Base-by-base conservation (phyloP, 768 basidiomycete genomes). In the Podaxis sp. region DNA sequence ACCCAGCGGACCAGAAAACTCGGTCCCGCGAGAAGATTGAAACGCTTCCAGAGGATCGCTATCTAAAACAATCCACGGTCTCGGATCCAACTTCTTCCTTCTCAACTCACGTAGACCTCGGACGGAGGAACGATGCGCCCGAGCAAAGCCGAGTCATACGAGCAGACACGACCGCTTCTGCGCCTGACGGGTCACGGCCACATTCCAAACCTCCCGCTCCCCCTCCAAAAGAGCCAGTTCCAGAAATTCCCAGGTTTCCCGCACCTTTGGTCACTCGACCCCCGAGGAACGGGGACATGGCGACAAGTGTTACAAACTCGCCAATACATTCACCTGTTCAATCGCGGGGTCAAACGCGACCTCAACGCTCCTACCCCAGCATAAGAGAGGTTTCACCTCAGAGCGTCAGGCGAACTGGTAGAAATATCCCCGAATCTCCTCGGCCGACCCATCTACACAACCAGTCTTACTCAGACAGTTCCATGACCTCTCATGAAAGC, bases 181-280 rank as follows among this genome's bases (percentile, higher is more conserved):
- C 38, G 13, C 11, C 40, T n/a, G 19, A 38, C 9, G 12, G 12
- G 5, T 9, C 40, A 15, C 52, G 38, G 51, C 52, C 52, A 12
- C 51, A 29, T 15, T 29, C 36, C 15, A 9, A 36, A 9, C 59
- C 59, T 15, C 59, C 40, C 3, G n/a, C 38, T 19, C 17, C 38
- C 19, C 51, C 59, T 60, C 59, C 59, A 22, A 52, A 19, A 27
- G 51, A 43, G 3, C 59, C 51, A 11, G n/a, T 60, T 4, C 59
- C 59, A n/a, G 59, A 40, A 29, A 1, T 54, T 29, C 59, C 51
- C 7, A 46, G 41, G 27, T 8, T 25, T 7, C 51, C 41, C 4
- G 17, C 15, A 13, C 15, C 22, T n/a, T 24, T 33, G 15, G 22
- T 50, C 9, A 9, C 3, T 50, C 29, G 15, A 36, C 9, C 25